Evolutionary conservation across 176 grass and related monocot genomes (phyloP), one percentile per base, ranked within the genome.

Genomic region (Cenchrus purpureus): DNA sequence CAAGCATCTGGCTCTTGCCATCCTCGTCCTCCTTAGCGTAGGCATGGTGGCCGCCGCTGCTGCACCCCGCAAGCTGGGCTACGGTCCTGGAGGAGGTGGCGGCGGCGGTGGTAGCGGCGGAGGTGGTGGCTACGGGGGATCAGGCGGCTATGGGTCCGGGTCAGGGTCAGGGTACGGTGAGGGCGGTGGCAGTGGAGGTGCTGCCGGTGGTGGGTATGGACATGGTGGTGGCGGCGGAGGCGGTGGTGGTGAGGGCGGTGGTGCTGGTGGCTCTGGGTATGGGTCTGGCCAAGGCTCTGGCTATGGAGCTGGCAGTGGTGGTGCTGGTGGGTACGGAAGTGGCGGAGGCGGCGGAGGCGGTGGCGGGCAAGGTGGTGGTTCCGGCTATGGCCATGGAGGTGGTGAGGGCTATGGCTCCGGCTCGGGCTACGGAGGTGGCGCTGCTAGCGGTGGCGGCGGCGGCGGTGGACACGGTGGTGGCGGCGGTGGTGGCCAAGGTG

Each of bases 1-100:
- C 25, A 82, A 77, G 65, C 88, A 82, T 86, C 61, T 90, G 34
- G 78, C 72, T 7, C 48, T 86, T 82, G 72, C 65, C 72, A 57
- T 90, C 79, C 78, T 90, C 70, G 83, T 90, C 6, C 88, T 90
- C 56, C 56, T 90, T 77, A 82, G 78, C 65, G 14, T 86, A 82
- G 83, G 78, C 48, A 86, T 81, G 83, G 66, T 81, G 83, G 66
- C 25, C 37, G 55, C 84, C 4, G 49, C 72, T 20, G 57, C 64
- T 77, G 72, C 65, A 20, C 46, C 28, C 55, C 88, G 80, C 9
- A 43, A 82, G 22, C 49, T 90, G 0, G 78, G 88, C 10, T 86
- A 86, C 12, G 83, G 72, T 0, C 78, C 83, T 0, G 64, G 77
- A 0, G 82, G 82, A 57, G 78, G 83, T 0, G 88, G 78, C 0